Conservation (phyloP, 768 basidiomycete genomes). For the Stropharia rugosoannulata region DNA sequence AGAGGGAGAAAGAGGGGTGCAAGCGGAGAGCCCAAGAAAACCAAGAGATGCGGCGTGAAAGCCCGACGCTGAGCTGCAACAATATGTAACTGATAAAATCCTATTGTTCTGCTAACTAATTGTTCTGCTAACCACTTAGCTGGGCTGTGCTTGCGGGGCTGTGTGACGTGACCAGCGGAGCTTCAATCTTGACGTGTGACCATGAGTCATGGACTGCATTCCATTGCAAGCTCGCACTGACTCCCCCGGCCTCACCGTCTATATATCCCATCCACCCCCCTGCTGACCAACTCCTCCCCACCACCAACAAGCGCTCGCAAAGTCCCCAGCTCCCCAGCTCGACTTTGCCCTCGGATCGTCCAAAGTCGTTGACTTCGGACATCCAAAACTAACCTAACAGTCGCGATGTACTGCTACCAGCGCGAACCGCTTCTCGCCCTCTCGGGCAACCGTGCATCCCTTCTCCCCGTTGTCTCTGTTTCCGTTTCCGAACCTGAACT, state of each 20-base stretch:
- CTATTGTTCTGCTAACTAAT: neutral
- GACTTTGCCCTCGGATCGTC: constrained; percentile 40
- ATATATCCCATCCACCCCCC: constrained; percentile 15
- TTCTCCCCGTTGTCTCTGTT: constrained; percentile 13
- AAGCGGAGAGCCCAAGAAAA: neutral
- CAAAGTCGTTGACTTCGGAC: constrained; percentile 43
- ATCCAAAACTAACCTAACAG: constrained; percentile 29
- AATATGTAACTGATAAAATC: neutral
- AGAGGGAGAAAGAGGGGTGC: constrained; percentile 4
- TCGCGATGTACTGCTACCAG: constrained; percentile 39
- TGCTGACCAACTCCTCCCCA: neutral
- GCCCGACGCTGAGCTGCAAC: neutral
- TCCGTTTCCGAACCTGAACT: constrained; percentile 3
- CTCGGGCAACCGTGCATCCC: constrained; percentile 15
- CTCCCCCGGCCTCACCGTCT: constrained; percentile 14
- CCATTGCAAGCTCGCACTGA: constrained; percentile 14
- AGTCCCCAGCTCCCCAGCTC: constrained; percentile 28
- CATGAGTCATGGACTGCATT: neutral
- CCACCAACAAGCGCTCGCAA: neutral
- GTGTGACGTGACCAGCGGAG: neutral
- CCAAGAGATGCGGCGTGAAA: neutral
- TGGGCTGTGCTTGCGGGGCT: neutral
- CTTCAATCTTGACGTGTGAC: neutral
- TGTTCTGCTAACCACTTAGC: neutral
- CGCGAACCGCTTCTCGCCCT: constrained; percentile 21